Base-by-base conservation (phyloP, 73 alveolate species). In the Breviolum minutum region DNA sequence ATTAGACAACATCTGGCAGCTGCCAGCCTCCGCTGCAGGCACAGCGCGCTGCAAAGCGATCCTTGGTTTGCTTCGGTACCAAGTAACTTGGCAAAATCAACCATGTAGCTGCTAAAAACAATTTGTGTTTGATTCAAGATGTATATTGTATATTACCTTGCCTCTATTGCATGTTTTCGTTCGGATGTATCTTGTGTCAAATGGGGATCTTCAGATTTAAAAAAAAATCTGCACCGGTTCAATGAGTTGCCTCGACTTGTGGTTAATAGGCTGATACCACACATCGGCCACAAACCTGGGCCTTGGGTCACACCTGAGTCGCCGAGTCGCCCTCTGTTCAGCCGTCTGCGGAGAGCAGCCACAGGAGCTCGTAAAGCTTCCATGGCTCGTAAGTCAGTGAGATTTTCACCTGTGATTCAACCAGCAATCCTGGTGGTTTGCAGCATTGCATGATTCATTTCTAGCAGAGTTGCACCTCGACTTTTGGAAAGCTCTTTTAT, bases 291-390 rank as follows among this genome's bases (percentile, higher is more conserved):
- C n/a, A n/a, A n/a, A n/a, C n/a, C n/a, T n/a, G n/a, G n/a, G n/a
- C n/a, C 54, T 40, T 40, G 54, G 54, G 54, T 40, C 54, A 40
- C 54, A 40, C 54, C 17, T 86, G 94, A 80, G 4, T 61, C n/a
- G n/a, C 87, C 77, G 26, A 22, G 96, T 9, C 30, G 68, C 98
- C 87, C 81, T 66, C 89, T 63, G 90, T 92, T 54, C 63, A 92
- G 77, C 32, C 98, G 98, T 48, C 90, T 79, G 63, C 98, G 98
- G 48, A 92, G 22, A 24, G 90, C 79, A 63, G 73, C 98, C 81
- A 92, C 63, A 13, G 98, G 98, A n/a, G 98, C 98, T n/a, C 98
- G 98, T 24, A 92, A 63, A 7, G 98, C 98, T 27, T 92, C 98
- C 98, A 92, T 92, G 71, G 60, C 32, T 20, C 63, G 61, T 66